phyloP scores from a whole-genome alignment of 176 grass and related monocot genomes.

The Aegilops longissima region DNA sequence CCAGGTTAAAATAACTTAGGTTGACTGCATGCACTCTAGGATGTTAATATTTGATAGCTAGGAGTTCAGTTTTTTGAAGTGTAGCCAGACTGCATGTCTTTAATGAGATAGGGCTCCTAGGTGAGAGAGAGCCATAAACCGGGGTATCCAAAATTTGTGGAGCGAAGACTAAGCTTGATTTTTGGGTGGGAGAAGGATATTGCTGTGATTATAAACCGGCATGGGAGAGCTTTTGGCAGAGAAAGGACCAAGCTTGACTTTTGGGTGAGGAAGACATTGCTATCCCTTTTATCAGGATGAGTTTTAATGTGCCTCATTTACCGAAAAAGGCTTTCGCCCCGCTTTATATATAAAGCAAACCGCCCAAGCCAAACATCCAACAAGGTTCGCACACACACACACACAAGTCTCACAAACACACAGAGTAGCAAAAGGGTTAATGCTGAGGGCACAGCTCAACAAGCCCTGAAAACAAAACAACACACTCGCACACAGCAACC shows the following conservation, averaged over 20 bases:
- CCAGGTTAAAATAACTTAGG: neutral
- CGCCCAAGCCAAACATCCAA: too few species aligned
- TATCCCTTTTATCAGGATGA: neutral
- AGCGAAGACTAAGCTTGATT: neutral
- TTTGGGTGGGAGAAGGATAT: neutral
- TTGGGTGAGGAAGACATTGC: neutral
- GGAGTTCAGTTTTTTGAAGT: neutral
- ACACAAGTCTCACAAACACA: too few species aligned
- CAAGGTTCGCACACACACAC: too few species aligned
- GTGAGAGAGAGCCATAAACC: neutral
- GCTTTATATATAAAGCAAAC: too few species aligned
- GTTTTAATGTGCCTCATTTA: neutral
- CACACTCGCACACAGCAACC: too few species aligned
- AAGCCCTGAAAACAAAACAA: too few species aligned
- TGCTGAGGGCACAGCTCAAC: too few species aligned
- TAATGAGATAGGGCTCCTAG: neutral
- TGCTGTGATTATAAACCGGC: neutral
- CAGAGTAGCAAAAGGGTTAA: too few species aligned
- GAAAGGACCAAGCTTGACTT: neutral
- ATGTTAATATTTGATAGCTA: neutral
- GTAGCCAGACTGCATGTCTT: neutral
- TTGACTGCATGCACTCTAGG: neutral
- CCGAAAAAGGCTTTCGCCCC: too few species aligned
- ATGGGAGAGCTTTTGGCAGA: neutral
- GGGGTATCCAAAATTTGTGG: neutral